Percentiles rank a stretch among this genome's conserved stretches.
Conservation (phyloP, 2,329 filamentous ascomycete species). For the Venturia effusa region DNA sequence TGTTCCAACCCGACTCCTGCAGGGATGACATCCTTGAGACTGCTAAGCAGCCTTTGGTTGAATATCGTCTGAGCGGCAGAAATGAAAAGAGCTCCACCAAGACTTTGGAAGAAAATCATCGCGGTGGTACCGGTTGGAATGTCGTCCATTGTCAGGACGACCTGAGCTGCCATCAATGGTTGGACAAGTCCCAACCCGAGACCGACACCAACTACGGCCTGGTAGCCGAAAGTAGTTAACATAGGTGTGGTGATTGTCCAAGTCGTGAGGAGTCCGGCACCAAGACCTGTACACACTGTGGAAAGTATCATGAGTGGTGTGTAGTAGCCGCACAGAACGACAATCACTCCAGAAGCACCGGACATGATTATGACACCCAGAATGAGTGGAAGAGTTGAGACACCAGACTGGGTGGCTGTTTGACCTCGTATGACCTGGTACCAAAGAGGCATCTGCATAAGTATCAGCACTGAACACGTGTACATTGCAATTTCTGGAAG, state of each 20-base stretch:
- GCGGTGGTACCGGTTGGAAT: conserved; percentile 9
- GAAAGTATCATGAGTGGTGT: conserved; percentile 24
- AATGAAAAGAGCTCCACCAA: conserved; percentile 13
- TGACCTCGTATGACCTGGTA: conserved; percentile 10
- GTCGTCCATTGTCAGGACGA: conserved; percentile 12
- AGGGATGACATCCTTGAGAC: background rate
- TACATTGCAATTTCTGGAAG: conserved; percentile 21
- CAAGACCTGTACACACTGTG: conserved; percentile 25
- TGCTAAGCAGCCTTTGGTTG: conserved; percentile 1
- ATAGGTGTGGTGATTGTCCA: conserved; percentile 14
- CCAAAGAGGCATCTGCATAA: conserved; percentile 15
- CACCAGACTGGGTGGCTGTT: conserved; percentile 3
- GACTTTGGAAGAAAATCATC: conserved; percentile 10
- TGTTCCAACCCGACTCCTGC: background rate
- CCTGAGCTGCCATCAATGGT: conserved; percentile 14
- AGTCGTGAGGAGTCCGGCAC: conserved; percentile 27
- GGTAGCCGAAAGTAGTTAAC: conserved; percentile 28
- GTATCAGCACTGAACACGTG: conserved; percentile 27
- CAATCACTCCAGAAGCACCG: conserved; percentile 22
- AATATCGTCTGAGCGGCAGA: conserved; percentile 13
- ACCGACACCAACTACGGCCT: conserved; percentile 17
- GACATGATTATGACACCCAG: conserved; percentile 2
- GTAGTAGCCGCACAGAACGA: conserved; percentile 29
- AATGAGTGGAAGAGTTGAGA: conserved; percentile 5
- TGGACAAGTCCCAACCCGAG: conserved; percentile 16